Evolutionary conservation across 306 rosid species (phyloP), one percentile per base, ranked within the genome.

Genomic region (Arachis stenosperma): DNA sequence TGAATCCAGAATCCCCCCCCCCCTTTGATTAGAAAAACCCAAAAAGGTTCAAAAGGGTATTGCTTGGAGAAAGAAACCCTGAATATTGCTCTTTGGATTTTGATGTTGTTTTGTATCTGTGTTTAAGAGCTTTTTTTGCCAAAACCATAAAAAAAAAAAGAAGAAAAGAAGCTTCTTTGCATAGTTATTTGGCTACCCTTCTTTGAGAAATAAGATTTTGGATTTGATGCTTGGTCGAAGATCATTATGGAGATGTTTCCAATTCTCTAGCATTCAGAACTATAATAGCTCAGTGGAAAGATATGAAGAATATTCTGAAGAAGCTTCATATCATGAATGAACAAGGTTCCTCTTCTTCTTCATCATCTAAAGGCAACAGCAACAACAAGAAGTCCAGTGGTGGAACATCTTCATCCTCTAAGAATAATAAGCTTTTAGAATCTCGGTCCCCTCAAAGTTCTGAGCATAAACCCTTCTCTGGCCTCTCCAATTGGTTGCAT

Each of bases 301-400:
- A 61, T 78, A 94, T 91, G 98, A 94, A 91, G 92, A 91, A 88
- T 84, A 81, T 94, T 75, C 85, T 94, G 65, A 94, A 89, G 96
- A 94, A 91, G 88, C 90, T 94, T 48, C 89, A 89, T 69, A 84
- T 85, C 73, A 83, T 86, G 69, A 88, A 77, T 68, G 82, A 81
- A 51, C 87, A 81, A 74, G 88, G 92, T 77, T 88, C 90, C 81
- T 69, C 87, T 79, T 76, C 37, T 33, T 33, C 37, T 33, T 33
- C 37, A 33, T 33, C 97, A 75, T 87, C 92, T 27, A 89, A 81
- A 76, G 84, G 82, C 36, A 81, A 60, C 69, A 92, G 4, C 37
- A 33, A 33, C 4, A 33, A 4, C 37, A 33, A 33, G 37, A 33
- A 88, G 77, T 75, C 81, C 52, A 79, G 71, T 48, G 88, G 75